Conservation (phyloP, 1,284 basidiomycete species). For the Ustilago esculenta region DNA sequence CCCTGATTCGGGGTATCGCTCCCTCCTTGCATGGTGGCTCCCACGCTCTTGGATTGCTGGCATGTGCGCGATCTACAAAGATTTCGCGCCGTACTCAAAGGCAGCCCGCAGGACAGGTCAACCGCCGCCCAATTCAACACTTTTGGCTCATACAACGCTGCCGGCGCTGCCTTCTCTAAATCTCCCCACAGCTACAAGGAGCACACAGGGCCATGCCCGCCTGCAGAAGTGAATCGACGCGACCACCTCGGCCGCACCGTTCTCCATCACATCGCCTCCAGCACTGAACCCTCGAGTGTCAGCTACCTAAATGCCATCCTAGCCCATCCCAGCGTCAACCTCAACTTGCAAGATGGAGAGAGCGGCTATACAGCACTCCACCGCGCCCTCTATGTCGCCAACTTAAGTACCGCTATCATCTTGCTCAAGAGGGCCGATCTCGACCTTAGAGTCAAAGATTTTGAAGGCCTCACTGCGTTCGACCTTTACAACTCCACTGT, state of each 20-base stretch:
- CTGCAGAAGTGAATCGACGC: constrained; percentile 76
- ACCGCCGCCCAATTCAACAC: constrained; percentile 22
- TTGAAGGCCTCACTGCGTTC: constrained; percentile 90
- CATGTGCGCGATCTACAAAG: constrained; percentile 60
- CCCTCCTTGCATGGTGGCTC: constrained; percentile 53
- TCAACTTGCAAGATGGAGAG: constrained; percentile 79
- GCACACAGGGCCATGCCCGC: constrained; percentile 53
- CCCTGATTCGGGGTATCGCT: constrained; percentile 42
- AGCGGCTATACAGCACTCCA: constrained; percentile 88
- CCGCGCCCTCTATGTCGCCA: constrained; percentile 86
- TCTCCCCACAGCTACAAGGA: constrained; percentile 44
- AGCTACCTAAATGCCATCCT: constrained; percentile 86
- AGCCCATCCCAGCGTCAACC: constrained; percentile 78
- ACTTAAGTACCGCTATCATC: constrained; percentile 80
- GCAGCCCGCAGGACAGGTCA: constrained; percentile 44
- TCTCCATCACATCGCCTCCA: constrained; percentile 81
- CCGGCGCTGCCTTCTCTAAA: constrained; percentile 24
- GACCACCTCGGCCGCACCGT: constrained; percentile 81
- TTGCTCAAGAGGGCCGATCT: constrained; percentile 80
- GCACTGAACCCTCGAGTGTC: constrained; percentile 73
- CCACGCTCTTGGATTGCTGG: constrained; percentile 63
- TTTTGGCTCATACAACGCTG: constrained; percentile 13
- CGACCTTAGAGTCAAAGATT: constrained; percentile 81
- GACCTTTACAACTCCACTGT: constrained; percentile 82
- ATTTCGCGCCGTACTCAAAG: constrained; percentile 59